phyloP scores from a whole-genome alignment of 2,329 filamentous ascomycete genomes.

The Triangularia verruculosa region DNA sequence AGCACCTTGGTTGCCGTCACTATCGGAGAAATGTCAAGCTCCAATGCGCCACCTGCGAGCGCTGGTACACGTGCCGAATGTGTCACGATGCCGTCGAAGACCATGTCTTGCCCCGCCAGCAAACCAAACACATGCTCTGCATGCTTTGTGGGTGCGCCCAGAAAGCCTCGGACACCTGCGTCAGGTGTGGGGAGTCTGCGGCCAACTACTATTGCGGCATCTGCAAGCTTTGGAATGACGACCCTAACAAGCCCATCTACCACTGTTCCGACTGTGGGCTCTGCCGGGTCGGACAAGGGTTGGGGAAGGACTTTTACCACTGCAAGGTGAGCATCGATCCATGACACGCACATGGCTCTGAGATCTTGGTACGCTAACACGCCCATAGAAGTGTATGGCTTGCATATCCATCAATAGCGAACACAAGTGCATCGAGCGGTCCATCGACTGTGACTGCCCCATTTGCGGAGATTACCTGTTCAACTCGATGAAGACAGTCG shows the following conservation, averaged over 20 bases:
- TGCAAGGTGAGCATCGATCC: slow-evolving; percentile 72
- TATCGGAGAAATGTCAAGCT: slow-evolving; percentile 96
- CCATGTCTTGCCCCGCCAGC: slow-evolving; percentile 73
- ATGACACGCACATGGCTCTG: background rate
- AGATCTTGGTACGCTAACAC: slow-evolving; percentile 6
- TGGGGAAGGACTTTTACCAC: slow-evolving; percentile 96
- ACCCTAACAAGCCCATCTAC: slow-evolving; percentile 86
- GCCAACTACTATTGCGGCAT: slow-evolving; percentile 91
- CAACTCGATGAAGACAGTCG: slow-evolving; percentile 80
- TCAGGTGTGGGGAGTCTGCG: slow-evolving; percentile 69
- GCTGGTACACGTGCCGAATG: slow-evolving; percentile 93
- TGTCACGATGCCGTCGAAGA: slow-evolving; percentile 85
- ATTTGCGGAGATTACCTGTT: slow-evolving; percentile 98
- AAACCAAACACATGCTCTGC: slow-evolving; percentile 93
- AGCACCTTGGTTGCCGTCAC: slow-evolving; percentile 76
- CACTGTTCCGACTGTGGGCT: slow-evolving; percentile 96
- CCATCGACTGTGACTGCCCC: slow-evolving; percentile 92
- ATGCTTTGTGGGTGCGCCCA: slow-evolving; percentile 92
- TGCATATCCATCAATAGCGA: slow-evolving; percentile 82
- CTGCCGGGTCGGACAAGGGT: slow-evolving; percentile 81
- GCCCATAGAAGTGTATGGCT: slow-evolving; percentile 73
- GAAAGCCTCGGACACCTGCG: slow-evolving; percentile 73
- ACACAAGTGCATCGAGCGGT: slow-evolving; percentile 91
- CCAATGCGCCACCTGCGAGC: slow-evolving; percentile 84
- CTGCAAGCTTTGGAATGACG: slow-evolving; percentile 97